These are phyloP conservation scores for Wallacemonas sp. DNA, from an alignment of 208 protist species.

Conservation along the genomic window DNA sequence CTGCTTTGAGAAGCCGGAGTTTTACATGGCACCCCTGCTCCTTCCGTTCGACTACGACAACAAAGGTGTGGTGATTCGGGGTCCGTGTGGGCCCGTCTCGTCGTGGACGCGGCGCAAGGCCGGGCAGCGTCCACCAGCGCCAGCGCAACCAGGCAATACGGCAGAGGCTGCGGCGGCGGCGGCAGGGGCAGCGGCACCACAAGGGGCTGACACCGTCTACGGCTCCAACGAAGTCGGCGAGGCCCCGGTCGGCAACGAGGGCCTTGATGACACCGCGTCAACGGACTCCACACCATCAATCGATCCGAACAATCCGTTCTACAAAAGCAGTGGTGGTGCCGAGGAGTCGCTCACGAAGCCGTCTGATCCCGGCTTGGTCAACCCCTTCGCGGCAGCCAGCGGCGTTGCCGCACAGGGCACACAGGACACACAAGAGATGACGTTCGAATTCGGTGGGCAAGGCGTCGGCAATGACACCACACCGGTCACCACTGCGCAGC, in stretches of 20 bases:
- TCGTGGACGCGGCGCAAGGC: constrained; percentile 15
- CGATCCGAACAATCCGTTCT: constrained; percentile 7
- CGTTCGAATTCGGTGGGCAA: too few species aligned
- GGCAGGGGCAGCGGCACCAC: background rate
- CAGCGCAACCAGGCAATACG: too few species aligned
- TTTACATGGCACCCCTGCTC: constrained; percentile 40
- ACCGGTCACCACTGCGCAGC: too few species aligned
- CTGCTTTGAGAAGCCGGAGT: constrained; percentile 41
- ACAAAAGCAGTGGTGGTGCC: background rate
- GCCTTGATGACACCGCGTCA: background rate
- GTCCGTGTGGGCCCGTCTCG: background rate
- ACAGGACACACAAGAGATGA: too few species aligned
- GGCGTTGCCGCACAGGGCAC: background rate
- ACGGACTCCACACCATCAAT: background rate
- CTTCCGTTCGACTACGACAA: constrained; percentile 72
- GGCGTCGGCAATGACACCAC: too few species aligned
- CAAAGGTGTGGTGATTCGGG: constrained; percentile 24
- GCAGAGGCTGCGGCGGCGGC: too few species aligned
- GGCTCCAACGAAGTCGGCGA: constrained; percentile 2
- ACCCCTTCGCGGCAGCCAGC: background rate
- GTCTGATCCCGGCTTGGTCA: background rate
- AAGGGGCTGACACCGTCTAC: background rate
- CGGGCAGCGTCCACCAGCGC: background rate
- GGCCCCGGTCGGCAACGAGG: background rate
- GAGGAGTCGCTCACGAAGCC: background rate